Percentiles rank a stretch among this genome's conserved stretches.
Conservation (phyloP, 2,329 filamentous ascomycete genomes). For the Alternaria viburni region DNA sequence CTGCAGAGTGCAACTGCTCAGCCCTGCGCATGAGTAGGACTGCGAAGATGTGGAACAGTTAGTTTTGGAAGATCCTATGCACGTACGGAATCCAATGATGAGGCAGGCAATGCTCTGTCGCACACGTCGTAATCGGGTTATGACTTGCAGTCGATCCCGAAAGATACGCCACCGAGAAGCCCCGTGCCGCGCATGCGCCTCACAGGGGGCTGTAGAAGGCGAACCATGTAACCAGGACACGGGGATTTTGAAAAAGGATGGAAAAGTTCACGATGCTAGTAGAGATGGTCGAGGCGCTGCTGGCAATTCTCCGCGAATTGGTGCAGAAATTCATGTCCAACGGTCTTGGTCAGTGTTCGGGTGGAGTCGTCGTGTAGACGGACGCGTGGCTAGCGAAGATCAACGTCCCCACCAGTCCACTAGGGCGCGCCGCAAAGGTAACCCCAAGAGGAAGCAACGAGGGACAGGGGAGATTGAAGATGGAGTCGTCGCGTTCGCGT, state of each 20-base stretch:
- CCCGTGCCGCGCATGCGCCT: conserved; percentile 3
- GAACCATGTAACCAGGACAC: neutral
- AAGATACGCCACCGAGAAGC: conserved; percentile 11
- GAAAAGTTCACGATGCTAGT: neutral
- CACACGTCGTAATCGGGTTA: conserved; percentile 10
- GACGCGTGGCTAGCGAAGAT: conserved; percentile 21
- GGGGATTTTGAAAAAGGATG: neutral
- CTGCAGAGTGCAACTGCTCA: neutral
- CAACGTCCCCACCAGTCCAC: conserved; percentile 10
- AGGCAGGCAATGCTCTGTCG: conserved; percentile 13
- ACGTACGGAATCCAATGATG: conserved; percentile 10
- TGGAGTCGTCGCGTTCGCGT: conserved; percentile 1
- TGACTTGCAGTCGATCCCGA: conserved; percentile 17
- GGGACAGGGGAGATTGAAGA: conserved; percentile 11
- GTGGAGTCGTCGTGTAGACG: conserved; percentile 9
- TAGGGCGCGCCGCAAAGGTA: conserved; percentile 10
- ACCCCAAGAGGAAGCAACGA: conserved; percentile 3
- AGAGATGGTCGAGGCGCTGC: neutral
- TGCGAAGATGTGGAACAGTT: neutral
- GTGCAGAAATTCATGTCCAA: conserved; percentile 6
- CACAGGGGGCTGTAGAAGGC: neutral
- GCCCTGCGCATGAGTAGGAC: conserved; percentile 2
- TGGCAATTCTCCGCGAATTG: neutral
- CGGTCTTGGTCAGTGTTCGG: conserved; percentile 4
- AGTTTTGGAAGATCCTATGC: neutral